phyloP scores from a whole-genome alignment of 2,329 filamentous ascomycete genomes.

The Fusarium algeriense region DNA sequence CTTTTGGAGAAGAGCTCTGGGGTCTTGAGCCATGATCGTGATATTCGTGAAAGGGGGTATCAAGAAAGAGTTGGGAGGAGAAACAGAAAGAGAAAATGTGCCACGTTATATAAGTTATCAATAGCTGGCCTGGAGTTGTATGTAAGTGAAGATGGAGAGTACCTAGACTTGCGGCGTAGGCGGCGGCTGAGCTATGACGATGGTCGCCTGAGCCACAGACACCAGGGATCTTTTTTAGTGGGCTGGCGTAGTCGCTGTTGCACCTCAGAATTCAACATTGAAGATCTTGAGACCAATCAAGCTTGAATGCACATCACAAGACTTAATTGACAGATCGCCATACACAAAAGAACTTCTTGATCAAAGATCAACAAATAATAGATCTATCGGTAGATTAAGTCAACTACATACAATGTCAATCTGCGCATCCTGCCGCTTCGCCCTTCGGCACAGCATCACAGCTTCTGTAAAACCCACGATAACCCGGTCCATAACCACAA shows the following conservation, averaged over 20 bases:
- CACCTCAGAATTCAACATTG: constrained; percentile 3
- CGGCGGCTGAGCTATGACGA: constrained; percentile 47
- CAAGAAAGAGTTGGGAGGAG: constrained; percentile 4
- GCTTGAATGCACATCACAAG: not conserved
- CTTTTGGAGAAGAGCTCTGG: constrained; percentile 82
- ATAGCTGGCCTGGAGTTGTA: constrained; percentile 25
- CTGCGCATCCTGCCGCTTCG: constrained; percentile 50
- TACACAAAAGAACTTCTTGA: not conserved
- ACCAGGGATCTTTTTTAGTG: constrained; percentile 17
- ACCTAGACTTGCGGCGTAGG: constrained; percentile 27
- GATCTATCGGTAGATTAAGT: not conserved
- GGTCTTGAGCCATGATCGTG: constrained; percentile 77
- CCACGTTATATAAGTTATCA: constrained; percentile 33
- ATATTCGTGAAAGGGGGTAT: constrained; percentile 22
- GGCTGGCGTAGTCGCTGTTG: constrained; percentile 9
- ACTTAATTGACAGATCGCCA: not conserved
- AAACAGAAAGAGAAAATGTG: constrained; percentile 11
- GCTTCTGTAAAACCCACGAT: not conserved
- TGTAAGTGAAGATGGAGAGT: constrained; percentile 33
- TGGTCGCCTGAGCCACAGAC: constrained; percentile 42
- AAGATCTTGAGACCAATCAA: constrained; percentile 16
- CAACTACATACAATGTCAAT: constrained; percentile 45
- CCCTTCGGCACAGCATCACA: constrained; percentile 41
- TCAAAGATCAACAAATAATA: not conserved
- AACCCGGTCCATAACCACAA: constrained; percentile 19